A percentile compares a stretch with the other conserved stretches of the same genome.
phyloP scores from a whole-genome alignment of 495 filamentous ascomycete species.

The Massariosphaeria phaeospora region DNA sequence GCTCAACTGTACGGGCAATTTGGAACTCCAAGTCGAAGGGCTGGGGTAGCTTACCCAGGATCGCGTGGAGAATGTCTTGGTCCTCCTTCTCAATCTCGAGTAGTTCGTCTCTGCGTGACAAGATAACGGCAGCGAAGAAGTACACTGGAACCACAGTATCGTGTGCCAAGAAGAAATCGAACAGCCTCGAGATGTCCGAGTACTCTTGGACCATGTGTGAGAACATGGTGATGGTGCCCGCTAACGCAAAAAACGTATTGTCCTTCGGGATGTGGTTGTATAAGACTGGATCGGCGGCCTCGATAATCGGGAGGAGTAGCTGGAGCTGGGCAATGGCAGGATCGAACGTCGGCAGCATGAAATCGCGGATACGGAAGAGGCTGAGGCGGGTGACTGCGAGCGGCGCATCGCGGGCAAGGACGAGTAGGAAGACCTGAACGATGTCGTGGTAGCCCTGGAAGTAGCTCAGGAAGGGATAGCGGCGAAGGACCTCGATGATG shows the following conservation, averaged over 20 bases:
- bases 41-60: conserved; percentile 78
- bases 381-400: conserved; percentile 71
- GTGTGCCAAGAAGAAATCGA: conserved; percentile 80
- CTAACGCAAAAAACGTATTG: conserved; percentile 86
- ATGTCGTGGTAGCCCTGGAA: conserved; percentile 99
- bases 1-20: conserved; percentile 55
- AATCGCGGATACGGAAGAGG: conserved; percentile 85
- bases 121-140: conserved; percentile 70
- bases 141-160: conserved; percentile 85
- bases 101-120: conserved; percentile 72
- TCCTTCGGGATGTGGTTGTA: conserved; percentile 67
- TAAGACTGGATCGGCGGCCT: conserved; percentile 60
- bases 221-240: conserved; percentile 88
- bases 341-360: conserved; percentile 88
- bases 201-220: conserved; percentile 92
- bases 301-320: conserved; percentile 75
- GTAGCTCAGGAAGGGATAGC: conserved; percentile 83
- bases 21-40: conserved; percentile 78
- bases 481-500: conserved; percentile 69
- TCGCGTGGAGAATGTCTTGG: conserved; percentile 88
- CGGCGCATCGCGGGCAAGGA: conserved; percentile 54
- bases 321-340: conserved; percentile 76
- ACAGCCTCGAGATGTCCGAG: conserved; percentile 77
- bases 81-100: conserved; percentile 77
- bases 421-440: conserved; percentile 89